A percentile compares a stretch with the other conserved stretches of the same genome.
phyloP scores from a whole-genome alignment of 78 protist genomes.

The Dictyostelium citrinum region DNA sequence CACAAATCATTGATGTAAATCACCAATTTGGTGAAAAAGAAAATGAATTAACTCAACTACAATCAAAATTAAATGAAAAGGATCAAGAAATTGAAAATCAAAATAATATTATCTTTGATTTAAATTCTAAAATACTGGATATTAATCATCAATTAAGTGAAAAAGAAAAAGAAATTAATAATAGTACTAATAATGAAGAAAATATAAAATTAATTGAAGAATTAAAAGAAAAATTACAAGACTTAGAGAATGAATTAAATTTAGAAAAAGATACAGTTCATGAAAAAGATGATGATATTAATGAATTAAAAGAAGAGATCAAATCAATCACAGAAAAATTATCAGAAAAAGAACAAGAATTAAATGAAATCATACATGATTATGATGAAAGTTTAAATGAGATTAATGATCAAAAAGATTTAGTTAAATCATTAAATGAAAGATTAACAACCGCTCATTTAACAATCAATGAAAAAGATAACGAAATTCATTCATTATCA shows the following conservation, averaged over 20 bases:
- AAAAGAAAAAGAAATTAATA: background rate
- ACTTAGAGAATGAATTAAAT: background rate
- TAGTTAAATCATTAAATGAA: background rate
- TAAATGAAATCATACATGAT: background rate
- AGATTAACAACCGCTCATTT: background rate
- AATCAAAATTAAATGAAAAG: background rate
- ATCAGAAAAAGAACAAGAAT: background rate
- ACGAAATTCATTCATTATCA: background rate
- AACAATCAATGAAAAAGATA: background rate
- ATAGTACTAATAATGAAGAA: background rate
- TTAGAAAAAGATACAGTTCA: background rate
- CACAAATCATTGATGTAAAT: background rate
- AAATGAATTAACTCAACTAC: background rate
- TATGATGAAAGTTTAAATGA: background rate
- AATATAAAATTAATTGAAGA: background rate
- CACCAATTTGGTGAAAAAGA: background rate
- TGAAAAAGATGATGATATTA: background rate
- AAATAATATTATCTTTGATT: background rate
- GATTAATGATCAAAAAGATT: background rate
- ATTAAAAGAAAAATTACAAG: background rate
- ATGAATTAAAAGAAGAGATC: background rate
- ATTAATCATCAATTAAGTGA: background rate
- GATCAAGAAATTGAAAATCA: background rate
- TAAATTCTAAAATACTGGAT: background rate
- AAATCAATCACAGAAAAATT: background rate